Evolutionary conservation across 2,329 filamentous ascomycete genomes (phyloP), one percentile per base, ranked within the genome.

Genomic region (Ceratocystis colombiana): DNA sequence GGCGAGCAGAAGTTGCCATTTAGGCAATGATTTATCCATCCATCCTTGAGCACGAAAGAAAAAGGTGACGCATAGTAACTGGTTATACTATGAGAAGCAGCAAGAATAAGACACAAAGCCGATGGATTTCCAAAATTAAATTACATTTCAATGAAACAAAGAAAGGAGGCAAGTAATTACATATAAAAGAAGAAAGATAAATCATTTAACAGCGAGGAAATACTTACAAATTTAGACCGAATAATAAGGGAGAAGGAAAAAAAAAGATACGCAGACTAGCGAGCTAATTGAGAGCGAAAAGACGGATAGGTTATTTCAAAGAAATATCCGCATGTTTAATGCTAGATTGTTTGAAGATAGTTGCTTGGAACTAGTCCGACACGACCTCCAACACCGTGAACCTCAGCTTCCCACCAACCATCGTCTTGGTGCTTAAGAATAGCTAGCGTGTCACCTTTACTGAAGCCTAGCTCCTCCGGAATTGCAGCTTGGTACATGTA

Each of bases 321-420:
- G 30, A 50, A 59, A 37, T 22, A 65, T 25, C 41, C 10, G n/a
- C 5, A 63, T 37, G n/a, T 50, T 30, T 37, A 33, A 28, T 22
- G 33, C 44, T 59, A 68, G 20, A 68, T 63, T 57, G 80, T 76
- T 74, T 85, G 81, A 68, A 88, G 78, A 71, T 88, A 88, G 73
- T 88, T 88, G 75, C 85, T 87, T 70, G 85, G 85, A 70, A 88
- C 84, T 72, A 88, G 78, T 68, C 85, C 85, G 67, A 80, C 74
- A 62, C 76, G 80, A 62, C 81, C 84, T 69, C 80, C 82, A 69
- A 82, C 80, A 28, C 87, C 86, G 59, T 92, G 89, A 50, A 96
- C 84, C 75, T 96, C 93, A 12, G 95, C 95, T 78, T 99, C 94
- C 94, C 95, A 99, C 94, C 94, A 99, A 22, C 94, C 94, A 73